These are phyloP conservation scores for Stagonosporopsis rhizophila DNA, from an alignment of 2,329 filamentous ascomycete species.

Conservation along the genomic window DNA sequence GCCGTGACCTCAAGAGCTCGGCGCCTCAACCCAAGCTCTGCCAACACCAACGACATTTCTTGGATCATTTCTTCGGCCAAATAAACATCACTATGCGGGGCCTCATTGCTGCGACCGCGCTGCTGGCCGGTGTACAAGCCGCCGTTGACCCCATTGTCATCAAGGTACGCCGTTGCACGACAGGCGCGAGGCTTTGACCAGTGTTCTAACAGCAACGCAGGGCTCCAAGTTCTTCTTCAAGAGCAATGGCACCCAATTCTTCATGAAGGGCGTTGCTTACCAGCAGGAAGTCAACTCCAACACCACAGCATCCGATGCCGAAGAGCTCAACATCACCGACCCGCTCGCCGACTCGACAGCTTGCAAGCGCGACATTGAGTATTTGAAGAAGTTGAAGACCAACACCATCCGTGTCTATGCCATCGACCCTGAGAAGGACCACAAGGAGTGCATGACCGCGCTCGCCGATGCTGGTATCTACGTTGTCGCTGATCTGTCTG, in stretches of 20 bases:
- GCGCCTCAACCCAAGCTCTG: constrained; percentile 34
- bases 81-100: constrained; percentile 60
- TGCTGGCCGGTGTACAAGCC: constrained; percentile 60
- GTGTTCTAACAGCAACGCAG: constrained; percentile 49
- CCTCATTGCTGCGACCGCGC: constrained; percentile 58
- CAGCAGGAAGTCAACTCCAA: constrained; percentile 73
- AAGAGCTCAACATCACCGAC: constrained; percentile 70
- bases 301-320: constrained; percentile 60
- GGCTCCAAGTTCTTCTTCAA: constrained; percentile 90
- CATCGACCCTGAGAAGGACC: constrained; percentile 79
- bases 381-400: constrained; percentile 78
- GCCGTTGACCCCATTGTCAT: constrained; percentile 70
- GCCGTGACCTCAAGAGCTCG: constrained; percentile 27
- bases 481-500: constrained; percentile 87
- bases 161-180: constrained; percentile 62
- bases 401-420: constrained; percentile 97
- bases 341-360: constrained; percentile 74
- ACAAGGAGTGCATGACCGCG: constrained; percentile 83
- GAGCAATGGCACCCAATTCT: constrained; percentile 80
- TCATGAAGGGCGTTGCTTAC: constrained; percentile 93
- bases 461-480: constrained; percentile 91
- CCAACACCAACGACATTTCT: constrained; percentile 36
- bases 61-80: constrained; percentile 30
- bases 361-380: constrained; percentile 87
- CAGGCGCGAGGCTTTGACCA: constrained; percentile 3